Evolutionary conservation across 1,139 yeast species (phyloP), one percentile per base, ranked within the genome.

Genomic region (Geotrichum fermentans): DNA sequence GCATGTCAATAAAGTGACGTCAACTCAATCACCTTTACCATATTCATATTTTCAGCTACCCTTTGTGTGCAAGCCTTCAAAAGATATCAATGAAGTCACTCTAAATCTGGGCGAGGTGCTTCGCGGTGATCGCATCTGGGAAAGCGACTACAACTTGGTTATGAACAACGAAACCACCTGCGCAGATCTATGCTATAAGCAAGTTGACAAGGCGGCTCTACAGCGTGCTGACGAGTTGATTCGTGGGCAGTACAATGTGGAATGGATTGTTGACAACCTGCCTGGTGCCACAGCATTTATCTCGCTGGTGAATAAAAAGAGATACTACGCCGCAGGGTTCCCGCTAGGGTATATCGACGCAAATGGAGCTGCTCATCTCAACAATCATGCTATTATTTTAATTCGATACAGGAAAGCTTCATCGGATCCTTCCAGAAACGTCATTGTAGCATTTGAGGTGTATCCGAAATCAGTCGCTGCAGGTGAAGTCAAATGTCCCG

Each of bases 211-310:
- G 16, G 67, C 67, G 1, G 83, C 77, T 2, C 61, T 84, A 30
- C 67, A 65, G 48, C 70, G 77, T 48, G 89, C 94, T 0, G 78
- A 74, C 47, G 73, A 77, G 26, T 69, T 88, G 52, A 80, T 89
- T 43, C 72, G 77, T 56, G 71, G 81, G 50, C 86, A 86, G 2
- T 88, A 88, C 59, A 82, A 82, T 46, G 89, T 77, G 11, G 92
- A 88, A 61, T 89, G 96, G 96, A 67, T 78, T 39, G 73, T 88
- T 18, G 96, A 89, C 67, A 88, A 83, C 17, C 69, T 89, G 36
- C 96, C 96, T 0, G 95, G 94, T 2, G 94, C 96, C 2, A 87
- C 96, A 3, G 85, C 95, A 0, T 85, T 83, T 61, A 78, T 82
- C 32, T 79, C 85, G 6, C 74, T 80, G 4, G 78, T 76, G 42